Evolutionary conservation across 176 grass and related monocot genomes (phyloP).

Genomic region (Oryza coarctata): DNA sequence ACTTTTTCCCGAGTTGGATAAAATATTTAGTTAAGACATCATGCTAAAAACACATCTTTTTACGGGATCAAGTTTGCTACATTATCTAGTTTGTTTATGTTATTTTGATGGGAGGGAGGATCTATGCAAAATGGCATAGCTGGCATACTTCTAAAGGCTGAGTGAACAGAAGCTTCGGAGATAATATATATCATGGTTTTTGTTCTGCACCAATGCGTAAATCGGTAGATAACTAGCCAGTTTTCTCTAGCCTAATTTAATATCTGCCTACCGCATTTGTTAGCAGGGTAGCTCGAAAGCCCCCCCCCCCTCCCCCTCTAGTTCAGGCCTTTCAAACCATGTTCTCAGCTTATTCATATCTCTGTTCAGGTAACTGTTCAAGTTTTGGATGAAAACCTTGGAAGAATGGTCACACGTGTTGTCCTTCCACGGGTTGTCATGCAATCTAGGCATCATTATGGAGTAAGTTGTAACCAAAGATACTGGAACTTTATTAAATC

Average conservation of each 20-base stretch:
- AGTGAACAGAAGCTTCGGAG: slow-evolving; percentile 12
- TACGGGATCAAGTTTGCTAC: no score
- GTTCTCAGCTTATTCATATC: not conserved
- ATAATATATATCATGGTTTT: not conserved
- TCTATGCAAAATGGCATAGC: not conserved
- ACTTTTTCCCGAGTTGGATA: not conserved
- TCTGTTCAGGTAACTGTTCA: slow-evolving; percentile 78
- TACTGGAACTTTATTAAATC: not conserved
- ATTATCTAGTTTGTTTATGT: no score
- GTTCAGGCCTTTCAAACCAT: not conserved
- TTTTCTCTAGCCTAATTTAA: slow-evolving; percentile 9
- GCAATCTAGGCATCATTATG: slow-evolving; percentile 98
- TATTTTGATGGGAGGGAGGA: no score
- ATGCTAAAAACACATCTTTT: not conserved
- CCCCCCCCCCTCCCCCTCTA: not conserved
- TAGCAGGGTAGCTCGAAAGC: not conserved
- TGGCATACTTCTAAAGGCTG: not conserved
- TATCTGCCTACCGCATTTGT: not conserved
- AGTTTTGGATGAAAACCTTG: slow-evolving; percentile 89
- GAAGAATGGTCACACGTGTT: slow-evolving; percentile 84
- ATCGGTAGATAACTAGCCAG: not conserved
- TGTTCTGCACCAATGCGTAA: not conserved
- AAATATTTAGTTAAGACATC: not conserved
- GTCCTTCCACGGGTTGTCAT: slow-evolving; percentile 95
- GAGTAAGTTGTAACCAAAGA: slow-evolving; percentile 61